Evolutionary conservation across 2,329 filamentous ascomycete species (phyloP).

Genomic region (Trichophyton mentagrophytes): DNA sequence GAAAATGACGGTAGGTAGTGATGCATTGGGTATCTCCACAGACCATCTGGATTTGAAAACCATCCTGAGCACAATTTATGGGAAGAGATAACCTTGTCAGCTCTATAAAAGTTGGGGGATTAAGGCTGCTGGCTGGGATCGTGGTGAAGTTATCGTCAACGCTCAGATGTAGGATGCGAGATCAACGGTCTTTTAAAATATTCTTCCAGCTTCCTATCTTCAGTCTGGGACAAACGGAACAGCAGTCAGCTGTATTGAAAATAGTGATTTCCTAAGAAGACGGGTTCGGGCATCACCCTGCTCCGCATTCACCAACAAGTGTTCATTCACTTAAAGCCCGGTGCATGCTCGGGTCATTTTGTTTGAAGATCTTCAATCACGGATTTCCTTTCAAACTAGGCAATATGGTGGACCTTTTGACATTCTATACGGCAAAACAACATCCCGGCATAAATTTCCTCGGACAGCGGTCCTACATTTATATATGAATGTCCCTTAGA

Average conservation of each 20-base stretch:
- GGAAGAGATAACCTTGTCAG: not conserved
- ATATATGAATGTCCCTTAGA: no score
- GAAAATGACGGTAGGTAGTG: conserved; percentile 39
- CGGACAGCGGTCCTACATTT: no score
- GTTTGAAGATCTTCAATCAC: not conserved
- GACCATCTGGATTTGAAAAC: conserved; percentile 41
- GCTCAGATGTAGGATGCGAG: not conserved
- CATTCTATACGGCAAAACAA: no score
- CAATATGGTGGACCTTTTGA: not conserved
- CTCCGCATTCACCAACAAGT: not conserved
- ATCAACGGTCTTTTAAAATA: not conserved
- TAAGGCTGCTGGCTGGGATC: not conserved
- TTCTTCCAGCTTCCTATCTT: not conserved
- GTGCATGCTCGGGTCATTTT: not conserved
- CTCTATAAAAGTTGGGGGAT: not conserved
- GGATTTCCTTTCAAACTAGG: no score
- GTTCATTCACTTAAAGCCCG: not conserved
- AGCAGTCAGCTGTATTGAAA: not conserved
- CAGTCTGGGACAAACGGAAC: not conserved
- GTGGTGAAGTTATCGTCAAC: not conserved
- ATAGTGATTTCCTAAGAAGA: not conserved
- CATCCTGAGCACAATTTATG: conserved; percentile 26
- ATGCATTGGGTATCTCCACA: conserved; percentile 35
- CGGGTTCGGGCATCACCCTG: not conserved
- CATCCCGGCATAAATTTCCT: no score